These are phyloP conservation scores for Cordyceps militaris DNA, from an alignment of 2,329 filamentous ascomycete genomes.

Conservation along the genomic window DNA sequence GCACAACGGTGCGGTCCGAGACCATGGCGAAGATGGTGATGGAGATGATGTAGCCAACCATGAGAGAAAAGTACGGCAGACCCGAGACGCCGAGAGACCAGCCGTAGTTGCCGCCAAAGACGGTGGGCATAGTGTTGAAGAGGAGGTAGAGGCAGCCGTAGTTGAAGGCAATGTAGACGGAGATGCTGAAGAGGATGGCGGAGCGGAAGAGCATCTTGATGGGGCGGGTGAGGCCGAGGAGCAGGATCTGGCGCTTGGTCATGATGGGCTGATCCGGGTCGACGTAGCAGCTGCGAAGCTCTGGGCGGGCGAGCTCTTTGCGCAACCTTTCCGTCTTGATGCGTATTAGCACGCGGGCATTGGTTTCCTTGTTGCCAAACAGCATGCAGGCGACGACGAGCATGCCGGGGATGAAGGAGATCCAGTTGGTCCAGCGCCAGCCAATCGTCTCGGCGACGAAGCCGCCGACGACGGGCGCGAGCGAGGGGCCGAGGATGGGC, in stretches of 20 bases:
- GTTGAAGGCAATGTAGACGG: slow-evolving; percentile 43
- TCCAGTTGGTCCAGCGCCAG: slow-evolving; percentile 48
- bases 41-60: slow-evolving; percentile 35
- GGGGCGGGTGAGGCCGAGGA: slow-evolving; percentile 48
- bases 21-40: slow-evolving; percentile 34
- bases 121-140: slow-evolving; percentile 46
- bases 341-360: slow-evolving; percentile 40
- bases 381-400: slow-evolving; percentile 20
- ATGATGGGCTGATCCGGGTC: slow-evolving; percentile 20
- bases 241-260: slow-evolving; percentile 19
- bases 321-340: slow-evolving; percentile 40
- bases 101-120: slow-evolving; percentile 40
- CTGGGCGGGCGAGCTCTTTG: slow-evolving; percentile 36
- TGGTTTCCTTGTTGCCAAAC: slow-evolving; percentile 33
- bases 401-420: slow-evolving; percentile 40
- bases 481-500: slow-evolving; percentile 49
- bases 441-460: slow-evolving; percentile 42
- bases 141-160: slow-evolving; percentile 48
- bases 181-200: slow-evolving; percentile 39
- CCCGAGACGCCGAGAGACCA: slow-evolving; percentile 40
- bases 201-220: slow-evolving; percentile 44
- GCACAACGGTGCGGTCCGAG: slow-evolving; percentile 38
- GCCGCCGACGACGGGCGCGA: slow-evolving; percentile 41
- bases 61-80: slow-evolving; percentile 42
- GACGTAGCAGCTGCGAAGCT: slow-evolving; percentile 40